Base-by-base conservation (phyloP, 1,284 basidiomycete genomes). In the Ustilago bromivora region DNA sequence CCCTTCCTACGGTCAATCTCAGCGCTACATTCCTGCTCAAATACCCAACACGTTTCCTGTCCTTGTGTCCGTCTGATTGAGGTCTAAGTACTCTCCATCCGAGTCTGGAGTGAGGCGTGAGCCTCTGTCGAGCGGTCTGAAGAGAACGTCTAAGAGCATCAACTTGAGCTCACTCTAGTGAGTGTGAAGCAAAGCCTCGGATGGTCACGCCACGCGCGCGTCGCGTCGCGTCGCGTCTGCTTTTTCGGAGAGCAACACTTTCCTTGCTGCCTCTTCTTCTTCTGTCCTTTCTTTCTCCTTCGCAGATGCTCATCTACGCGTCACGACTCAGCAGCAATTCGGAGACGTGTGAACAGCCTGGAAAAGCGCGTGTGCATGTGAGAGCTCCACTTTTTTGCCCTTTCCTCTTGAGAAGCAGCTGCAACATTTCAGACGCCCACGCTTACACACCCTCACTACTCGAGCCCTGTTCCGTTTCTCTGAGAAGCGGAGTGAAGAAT, bases 221-320 rank as follows among this genome's bases (percentile, higher is more conserved):
- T 15, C 0, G 10, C 10, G 38, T 11, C 10, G 38, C 43, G 49
- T 51, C 31, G 49, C 49, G 49, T 51, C 49, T 46, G 17, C 43
- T 32, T 49, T 49, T 32, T 17, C 15, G 10, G 11, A 51, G 28
- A 51, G 49, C 49, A 51, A 51, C 49, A 51, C 49, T 51, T 51
- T 51, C 15, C 15, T 17, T 4, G 38, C 38, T 28, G 38, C 38
- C 38, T 51, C 31, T 19, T 19, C n/a, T 11, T 41, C 7, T 19
- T 46, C 19, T 46, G n/a, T 46, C n/a, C 43, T 47, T 47, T 47
- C 46, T 54, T 64, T 23, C 13, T 43, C 11, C 19, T 51, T 47
- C 35, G 40, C 40, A 15, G 40, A 41, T 23, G 3, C 43, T 57
- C 57, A 60, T 66, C 57, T 60, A 66, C 64, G 64, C 64, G 64